Evolutionary conservation across 352 stramenopile genomes (phyloP).

Genomic region (Phytophthora pisi): DNA sequence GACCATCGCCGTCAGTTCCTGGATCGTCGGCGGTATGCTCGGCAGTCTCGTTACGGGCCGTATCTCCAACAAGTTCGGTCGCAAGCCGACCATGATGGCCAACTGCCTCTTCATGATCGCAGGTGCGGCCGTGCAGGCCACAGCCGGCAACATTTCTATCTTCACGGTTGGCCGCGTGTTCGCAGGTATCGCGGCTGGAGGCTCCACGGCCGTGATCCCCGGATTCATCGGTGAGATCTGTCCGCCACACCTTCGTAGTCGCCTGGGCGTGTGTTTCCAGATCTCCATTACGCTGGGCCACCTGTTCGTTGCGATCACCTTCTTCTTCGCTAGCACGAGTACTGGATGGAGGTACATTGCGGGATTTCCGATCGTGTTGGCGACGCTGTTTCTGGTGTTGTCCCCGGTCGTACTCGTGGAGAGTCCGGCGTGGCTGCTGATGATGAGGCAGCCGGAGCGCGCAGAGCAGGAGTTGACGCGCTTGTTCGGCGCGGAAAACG

Average conservation of each 20-base stretch:
- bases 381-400: constrained; percentile 31
- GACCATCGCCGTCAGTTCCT: constrained; percentile 61
- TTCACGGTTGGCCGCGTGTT: constrained; percentile 51
- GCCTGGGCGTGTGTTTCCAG: constrained; percentile 45
- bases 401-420: constrained; percentile 40
- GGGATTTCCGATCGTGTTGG: constrained; percentile 40
- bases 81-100: constrained; percentile 42
- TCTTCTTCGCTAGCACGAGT: constrained; percentile 54
- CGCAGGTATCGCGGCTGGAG: constrained; percentile 46
- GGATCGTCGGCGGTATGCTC: constrained; percentile 65
- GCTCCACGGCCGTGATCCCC: constrained; percentile 36
- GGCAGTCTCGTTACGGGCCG: constrained; percentile 22
- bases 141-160: constrained; percentile 24
- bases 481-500: constrained; percentile 39
- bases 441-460: constrained; percentile 17
- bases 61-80: constrained; percentile 52
- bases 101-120: constrained; percentile 49
- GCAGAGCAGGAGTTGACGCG: constrained; percentile 32
- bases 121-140: constrained; percentile 38
- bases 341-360: constrained; percentile 61
- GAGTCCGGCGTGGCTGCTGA: constrained; percentile 50
- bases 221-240: constrained; percentile 53
- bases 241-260: constrained; percentile 40
- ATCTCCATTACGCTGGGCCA: constrained; percentile 48
- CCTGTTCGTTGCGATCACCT: constrained; percentile 46